Conservation (phyloP, 2,329 filamentous ascomycete species). For the Ascomycota sp. region DNA sequence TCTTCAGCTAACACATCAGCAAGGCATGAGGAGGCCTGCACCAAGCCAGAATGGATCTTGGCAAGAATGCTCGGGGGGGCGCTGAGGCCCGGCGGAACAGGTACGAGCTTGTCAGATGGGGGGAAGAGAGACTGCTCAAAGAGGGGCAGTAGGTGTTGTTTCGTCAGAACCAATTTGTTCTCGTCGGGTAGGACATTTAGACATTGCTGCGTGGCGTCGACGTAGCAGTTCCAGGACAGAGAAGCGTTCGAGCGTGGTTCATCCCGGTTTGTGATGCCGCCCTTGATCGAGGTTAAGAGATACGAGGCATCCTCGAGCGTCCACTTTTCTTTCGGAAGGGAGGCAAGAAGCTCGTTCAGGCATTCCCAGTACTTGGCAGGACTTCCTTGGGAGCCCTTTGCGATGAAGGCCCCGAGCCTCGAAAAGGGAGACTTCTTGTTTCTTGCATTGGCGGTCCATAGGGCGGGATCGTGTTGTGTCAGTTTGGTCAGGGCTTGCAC, state of each 20-base stretch:
- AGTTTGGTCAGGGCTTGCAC: slow-evolving; percentile 42
- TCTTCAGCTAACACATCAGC: slow-evolving; percentile 29
- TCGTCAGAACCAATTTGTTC: slow-evolving; percentile 22
- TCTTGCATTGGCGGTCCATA: slow-evolving; percentile 41
- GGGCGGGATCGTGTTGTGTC: slow-evolving; percentile 38
- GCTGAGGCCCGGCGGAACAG: slow-evolving; percentile 12
- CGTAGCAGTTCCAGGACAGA: slow-evolving; percentile 54
- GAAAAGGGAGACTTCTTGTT: slow-evolving; percentile 30
- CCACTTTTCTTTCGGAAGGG: slow-evolving; percentile 27
- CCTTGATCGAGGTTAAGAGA: slow-evolving; percentile 43
- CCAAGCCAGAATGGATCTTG: slow-evolving; percentile 23
- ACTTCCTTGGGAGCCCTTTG: slow-evolving; percentile 66
- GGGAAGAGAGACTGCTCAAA: slow-evolving; percentile 31
- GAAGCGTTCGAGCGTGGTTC: slow-evolving; percentile 47
- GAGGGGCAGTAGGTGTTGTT: slow-evolving; percentile 29
- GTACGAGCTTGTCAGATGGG: slow-evolving; percentile 14
- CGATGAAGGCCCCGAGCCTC: slow-evolving; percentile 48
- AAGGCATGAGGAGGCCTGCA: slow-evolving; percentile 17
- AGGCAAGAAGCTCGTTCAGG: slow-evolving; percentile 37
- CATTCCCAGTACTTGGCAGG: slow-evolving; percentile 49
- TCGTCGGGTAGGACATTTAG: slow-evolving; percentile 20
- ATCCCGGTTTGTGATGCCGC: slow-evolving; percentile 50
- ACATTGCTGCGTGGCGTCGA: slow-evolving; percentile 36
- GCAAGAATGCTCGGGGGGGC: slow-evolving; percentile 19
- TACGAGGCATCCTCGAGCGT: slow-evolving; percentile 28